A percentile compares a stretch with the other conserved stretches of the same genome.
Conservation (phyloP, 192 early-diverging fungal genomes). For the Entrophospora sp. region DNA sequence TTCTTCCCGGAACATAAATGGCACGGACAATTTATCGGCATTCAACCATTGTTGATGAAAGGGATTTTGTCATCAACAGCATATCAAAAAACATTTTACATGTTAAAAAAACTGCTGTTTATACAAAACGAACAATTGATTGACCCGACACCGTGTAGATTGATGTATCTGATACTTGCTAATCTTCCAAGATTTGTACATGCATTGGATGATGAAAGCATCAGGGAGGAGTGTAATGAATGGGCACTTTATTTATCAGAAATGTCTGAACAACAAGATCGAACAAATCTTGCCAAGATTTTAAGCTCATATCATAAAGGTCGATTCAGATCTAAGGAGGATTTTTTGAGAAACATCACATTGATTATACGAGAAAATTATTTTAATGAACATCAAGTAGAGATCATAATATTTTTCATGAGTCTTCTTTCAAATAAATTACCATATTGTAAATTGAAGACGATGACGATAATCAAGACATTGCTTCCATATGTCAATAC, state of each 20-base stretch:
- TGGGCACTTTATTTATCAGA: constrained; percentile 42
- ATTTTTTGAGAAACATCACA: constrained; percentile 67
- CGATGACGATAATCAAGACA: constrained; percentile 55
- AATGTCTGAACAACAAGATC: constrained; percentile 41
- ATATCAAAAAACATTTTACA: constrained; percentile 43
- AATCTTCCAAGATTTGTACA: constrained; percentile 60
- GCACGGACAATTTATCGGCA: constrained; percentile 62
- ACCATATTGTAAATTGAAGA: constrained; percentile 51
- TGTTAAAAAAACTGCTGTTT: constrained; percentile 50
- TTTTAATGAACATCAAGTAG: constrained; percentile 49
- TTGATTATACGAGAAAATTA: constrained; percentile 50
- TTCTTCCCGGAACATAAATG: constrained; percentile 62
- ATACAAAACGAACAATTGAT: constrained; percentile 51
- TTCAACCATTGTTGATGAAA: constrained; percentile 64
- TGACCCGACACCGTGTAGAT: constrained; percentile 44
- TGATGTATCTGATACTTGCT: constrained; percentile 60
- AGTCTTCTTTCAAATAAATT: constrained; percentile 53
- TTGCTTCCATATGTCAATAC: constrained; percentile 51
- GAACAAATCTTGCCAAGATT: constrained; percentile 42
- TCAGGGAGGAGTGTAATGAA: constrained; percentile 37
- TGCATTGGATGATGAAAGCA: constrained; percentile 48
- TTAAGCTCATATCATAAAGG: constrained; percentile 54
- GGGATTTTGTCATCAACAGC: constrained; percentile 53
- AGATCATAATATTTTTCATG: constrained; percentile 53
- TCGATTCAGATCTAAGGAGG: constrained; percentile 54